Percentiles rank a stretch among this genome's conserved stretches.
phyloP scores from a whole-genome alignment of 768 basidiomycete genomes.

The Leccinum disarticulatum region DNA sequence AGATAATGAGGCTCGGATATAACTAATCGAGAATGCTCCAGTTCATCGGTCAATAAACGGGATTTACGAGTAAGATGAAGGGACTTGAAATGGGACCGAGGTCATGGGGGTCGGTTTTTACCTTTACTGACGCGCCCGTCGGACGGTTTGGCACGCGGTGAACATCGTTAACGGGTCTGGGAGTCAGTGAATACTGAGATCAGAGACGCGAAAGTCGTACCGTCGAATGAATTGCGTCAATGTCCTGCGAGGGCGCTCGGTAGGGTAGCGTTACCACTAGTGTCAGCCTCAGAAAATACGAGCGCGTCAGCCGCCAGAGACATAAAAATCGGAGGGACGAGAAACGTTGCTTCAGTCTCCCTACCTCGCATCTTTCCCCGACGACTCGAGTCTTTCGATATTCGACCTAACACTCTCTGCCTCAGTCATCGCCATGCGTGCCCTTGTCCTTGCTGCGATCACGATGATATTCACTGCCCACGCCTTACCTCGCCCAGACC shows the following conservation, averaged over 20 bases:
- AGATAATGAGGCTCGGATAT: not conserved
- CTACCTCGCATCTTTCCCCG: not conserved
- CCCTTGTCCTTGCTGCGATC: constrained; percentile 25
- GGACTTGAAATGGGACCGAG: not conserved
- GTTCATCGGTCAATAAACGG: not conserved
- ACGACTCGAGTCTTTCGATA: not conserved
- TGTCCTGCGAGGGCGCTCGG: not conserved
- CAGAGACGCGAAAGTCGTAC: not conserved
- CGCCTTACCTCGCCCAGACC: constrained; percentile 27
- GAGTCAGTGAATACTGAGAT: not conserved
- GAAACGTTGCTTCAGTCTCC: not conserved
- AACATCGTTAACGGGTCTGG: not conserved
- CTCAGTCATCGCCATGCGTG: constrained; percentile 29
- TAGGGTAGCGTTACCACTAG: not conserved
- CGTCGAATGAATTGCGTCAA: not conserved
- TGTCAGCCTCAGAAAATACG: constrained; percentile 19
- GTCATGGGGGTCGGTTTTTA: not conserved
- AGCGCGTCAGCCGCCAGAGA: constrained; percentile 24
- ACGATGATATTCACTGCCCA: constrained; percentile 16
- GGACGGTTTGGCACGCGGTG: not conserved
- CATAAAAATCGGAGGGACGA: constrained; percentile 16
- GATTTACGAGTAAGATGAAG: not conserved
- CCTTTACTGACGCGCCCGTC: not conserved
- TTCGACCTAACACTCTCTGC: constrained; percentile 12
- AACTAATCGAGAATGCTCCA: not conserved